Base-by-base conservation (phyloP, 495 filamentous ascomycete genomes). In the Delitschia confertaspora region DNA sequence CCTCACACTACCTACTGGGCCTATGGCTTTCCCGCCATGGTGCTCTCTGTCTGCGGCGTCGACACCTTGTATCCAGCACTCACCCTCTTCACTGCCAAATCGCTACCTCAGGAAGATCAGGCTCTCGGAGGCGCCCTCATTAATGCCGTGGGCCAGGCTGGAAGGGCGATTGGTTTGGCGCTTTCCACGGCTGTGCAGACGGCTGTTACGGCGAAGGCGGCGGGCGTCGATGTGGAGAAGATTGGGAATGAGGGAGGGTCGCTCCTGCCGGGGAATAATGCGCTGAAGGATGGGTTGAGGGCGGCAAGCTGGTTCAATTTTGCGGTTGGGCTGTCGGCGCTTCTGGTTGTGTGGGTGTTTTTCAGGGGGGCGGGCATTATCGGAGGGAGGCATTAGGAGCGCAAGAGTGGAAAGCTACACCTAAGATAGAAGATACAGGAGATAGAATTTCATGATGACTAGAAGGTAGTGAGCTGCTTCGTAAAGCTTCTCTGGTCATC, bases 41-140 rank as follows among this genome's bases (percentile, higher is more conserved):
- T 69, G 3, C 58, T 81, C 5, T 66, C 69, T 10, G 75, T 77
- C 6, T 68, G 78, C 21, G 76, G 75, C 27, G 72, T 74, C 3
- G 75, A 81, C 49, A 74, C 70, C 1, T 59, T 75, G 0, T 79
- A 70, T 63, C 76, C 75, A 8, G 67, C 66, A 20, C 55, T 80
- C 13, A 73, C 74, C 0, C 61, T 82, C 6, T 79, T 78, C 57
- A 78, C 71, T 0, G 74, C 74, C 1, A 69, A 71, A 38, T 63
- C 66, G 3, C 58, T 82, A 8, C 72, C 76, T 9, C 62, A 67
- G n/a, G 68, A 72, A 18, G 76, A 80, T 39, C 78, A 80, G 50
- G 72, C 74, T 0, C 42, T 81, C 2, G 75, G 75, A 2, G 76
- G 76, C 0, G 78, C 72, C 0, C 62, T 79, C 8, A 70, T 80